Evolutionary conservation across 73 alveolate genomes (phyloP), one percentile per base, ranked within the genome.

Genomic region (Paramecium caudatum): DNA sequence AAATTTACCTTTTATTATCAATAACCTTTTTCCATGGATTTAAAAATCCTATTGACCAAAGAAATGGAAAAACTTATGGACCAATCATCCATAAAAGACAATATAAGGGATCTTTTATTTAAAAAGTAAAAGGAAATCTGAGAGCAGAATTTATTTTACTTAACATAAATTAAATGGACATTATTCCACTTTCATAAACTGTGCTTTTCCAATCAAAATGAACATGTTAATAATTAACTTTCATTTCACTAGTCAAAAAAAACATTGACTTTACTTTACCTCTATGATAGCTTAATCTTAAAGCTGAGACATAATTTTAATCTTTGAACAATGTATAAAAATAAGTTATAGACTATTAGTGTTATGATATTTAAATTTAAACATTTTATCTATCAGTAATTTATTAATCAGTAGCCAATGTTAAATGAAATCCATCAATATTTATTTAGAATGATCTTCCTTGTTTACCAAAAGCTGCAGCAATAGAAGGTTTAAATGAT

Each of bases 181-280:
- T 19, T 55, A 27, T 4, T 27, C 30, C 30, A 7, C n/a, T 55
- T 0, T 55, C 80, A 3, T 37, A 23, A 12, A 55, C 0, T 27
- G 45, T 55, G 7, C 80, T 55, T 55, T 55, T 7, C 80, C 80
- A 55, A 55, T 55, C 80, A 7, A 55, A 55, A 27, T 21, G 23
- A 10, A 55, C 9, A 55, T 55, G 80, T 27, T 17, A 3, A 55
- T 23, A 55, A 27, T 55, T 12, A 23, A 21, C 80, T 55, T 23
- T 55, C 10, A 55, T 9, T 27, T 55, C 80, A 23, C 80, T 55
- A 27, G 80, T 1, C 13, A 55, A 55, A 9, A 55, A 21, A 23
- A 55, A 23, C n/a, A 55, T 10, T 0, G 80, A 55, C 12, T 55
- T 55, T 12, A 27, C 30, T 19, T 3, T 43, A 23, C 1, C 30